phyloP scores from a whole-genome alignment of 805 yeast genomes.

The Ogataea corticis region DNA sequence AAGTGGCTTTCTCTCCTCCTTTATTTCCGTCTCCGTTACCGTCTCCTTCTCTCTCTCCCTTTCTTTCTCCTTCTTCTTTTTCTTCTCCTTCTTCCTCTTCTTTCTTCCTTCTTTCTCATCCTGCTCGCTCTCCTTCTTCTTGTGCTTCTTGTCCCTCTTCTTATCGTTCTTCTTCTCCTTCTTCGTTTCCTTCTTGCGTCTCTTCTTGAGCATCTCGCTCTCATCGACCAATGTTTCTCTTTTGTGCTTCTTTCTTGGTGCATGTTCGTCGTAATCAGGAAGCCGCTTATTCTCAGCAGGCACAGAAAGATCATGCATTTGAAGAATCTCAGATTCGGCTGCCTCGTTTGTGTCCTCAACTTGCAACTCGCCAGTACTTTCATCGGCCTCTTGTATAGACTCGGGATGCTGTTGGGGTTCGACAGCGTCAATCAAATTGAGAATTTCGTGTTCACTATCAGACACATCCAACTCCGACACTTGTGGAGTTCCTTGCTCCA shows the following conservation, averaged over 20 bases:
- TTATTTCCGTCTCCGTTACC: conserved; percentile 12
- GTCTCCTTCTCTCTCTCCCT: conserved; percentile 28
- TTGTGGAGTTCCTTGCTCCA: background rate
- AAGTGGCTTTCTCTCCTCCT: conserved; percentile 1
- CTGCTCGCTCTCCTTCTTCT: conserved; percentile 15
- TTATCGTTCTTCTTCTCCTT: conserved; percentile 1
- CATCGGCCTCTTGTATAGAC: too few relatives aligned
- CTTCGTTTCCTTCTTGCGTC: conserved; percentile 5
- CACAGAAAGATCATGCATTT: too few relatives aligned
- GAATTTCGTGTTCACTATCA: conserved; percentile 2
- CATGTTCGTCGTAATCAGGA: too few relatives aligned
- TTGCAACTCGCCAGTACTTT: too few relatives aligned
- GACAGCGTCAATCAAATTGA: background rate
- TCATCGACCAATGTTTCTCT: background rate
- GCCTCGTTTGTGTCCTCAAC: conserved; percentile 13
- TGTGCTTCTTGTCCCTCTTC: conserved; percentile 13
- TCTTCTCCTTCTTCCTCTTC: conserved; percentile 1
- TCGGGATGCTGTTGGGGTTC: conserved; percentile 1
- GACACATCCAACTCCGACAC: conserved; percentile 2
- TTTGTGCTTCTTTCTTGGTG: conserved; percentile 5
- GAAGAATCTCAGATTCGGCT: background rate
- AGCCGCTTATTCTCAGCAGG: too few relatives aligned
- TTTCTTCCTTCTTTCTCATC: background rate
- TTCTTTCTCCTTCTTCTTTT: background rate
- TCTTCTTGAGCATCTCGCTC: background rate